Percentiles rank a stretch among this genome's conserved stretches.
These are phyloP conservation scores for Omphalotus guepiniiformis DNA, from an alignment of 768 basidiomycete species.

Conservation along the genomic window DNA sequence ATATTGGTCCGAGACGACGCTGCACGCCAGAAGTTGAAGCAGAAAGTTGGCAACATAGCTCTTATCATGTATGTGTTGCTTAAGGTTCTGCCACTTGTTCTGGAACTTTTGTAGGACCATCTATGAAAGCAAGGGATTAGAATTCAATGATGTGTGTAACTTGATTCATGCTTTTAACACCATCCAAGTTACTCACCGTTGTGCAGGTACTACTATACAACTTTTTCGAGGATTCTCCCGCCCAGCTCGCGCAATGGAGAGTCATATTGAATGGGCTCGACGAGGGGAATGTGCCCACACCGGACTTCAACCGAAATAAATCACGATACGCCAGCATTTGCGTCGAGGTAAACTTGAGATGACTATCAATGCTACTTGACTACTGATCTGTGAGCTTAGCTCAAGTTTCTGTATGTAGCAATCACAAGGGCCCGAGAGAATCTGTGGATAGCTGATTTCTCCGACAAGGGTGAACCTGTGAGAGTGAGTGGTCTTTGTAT, in stretches of 20 bases:
- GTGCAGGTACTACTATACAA: slow-evolving; percentile 66
- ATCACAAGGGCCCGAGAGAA: slow-evolving; percentile 67
- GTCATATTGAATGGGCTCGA: slow-evolving; percentile 43
- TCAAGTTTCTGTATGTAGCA: slow-evolving; percentile 69
- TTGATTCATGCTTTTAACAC: too few relatives aligned
- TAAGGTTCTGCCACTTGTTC: not conserved
- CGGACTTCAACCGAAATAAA: slow-evolving; percentile 48
- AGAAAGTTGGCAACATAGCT: slow-evolving; percentile 56
- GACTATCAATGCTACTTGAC: not conserved
- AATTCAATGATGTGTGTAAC: slow-evolving; percentile 54
- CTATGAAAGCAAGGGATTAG: slow-evolving; percentile 63
- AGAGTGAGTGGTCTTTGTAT: slow-evolving; percentile 31
- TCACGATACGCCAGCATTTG: slow-evolving; percentile 52
- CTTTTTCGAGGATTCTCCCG: slow-evolving; percentile 64
- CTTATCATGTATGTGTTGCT: slow-evolving; percentile 46
- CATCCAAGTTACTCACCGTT: too few relatives aligned
- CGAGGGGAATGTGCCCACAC: slow-evolving; percentile 28
- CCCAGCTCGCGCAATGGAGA: slow-evolving; percentile 53
- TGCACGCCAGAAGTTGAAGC: slow-evolving; percentile 41
- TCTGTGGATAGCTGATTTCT: slow-evolving; percentile 66
- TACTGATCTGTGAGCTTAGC: slow-evolving; percentile 28
- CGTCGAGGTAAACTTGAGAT: slow-evolving; percentile 40
- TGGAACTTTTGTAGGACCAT: slow-evolving; percentile 38
- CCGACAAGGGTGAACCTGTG: slow-evolving; percentile 53
- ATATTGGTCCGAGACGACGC: slow-evolving; percentile 64